A percentile compares a stretch with the other conserved stretches of the same genome.
Conservation (phyloP, 2,329 filamentous ascomycete species). For the Podosphaera xanthii region DNA sequence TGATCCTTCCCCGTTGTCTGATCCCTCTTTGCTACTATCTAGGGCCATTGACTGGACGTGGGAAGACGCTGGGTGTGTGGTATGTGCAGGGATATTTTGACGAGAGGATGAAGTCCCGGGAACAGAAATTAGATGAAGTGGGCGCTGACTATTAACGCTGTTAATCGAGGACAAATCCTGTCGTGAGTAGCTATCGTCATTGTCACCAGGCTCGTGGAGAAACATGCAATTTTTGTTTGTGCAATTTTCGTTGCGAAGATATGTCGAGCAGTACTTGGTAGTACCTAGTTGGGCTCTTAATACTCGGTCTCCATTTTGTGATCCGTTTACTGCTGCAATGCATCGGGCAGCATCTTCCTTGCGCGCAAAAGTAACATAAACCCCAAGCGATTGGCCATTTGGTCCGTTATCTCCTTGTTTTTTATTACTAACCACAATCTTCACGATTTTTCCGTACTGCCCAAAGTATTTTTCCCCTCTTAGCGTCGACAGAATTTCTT, state of each 20-base stretch:
- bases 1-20: conserved; percentile 49
- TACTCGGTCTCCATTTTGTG: conserved; percentile 68
- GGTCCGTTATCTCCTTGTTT: conserved; percentile 39
- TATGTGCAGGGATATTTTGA: conserved; percentile 19
- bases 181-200: conserved; percentile 86
- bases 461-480: conserved; percentile 87
- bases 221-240: conserved; percentile 97
- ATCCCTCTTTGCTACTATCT: conserved; percentile 56
- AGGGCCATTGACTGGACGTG: conserved; percentile 43
- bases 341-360: conserved; percentile 79
- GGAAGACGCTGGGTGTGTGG: conserved; percentile 16
- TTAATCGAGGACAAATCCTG: conserved; percentile 92
- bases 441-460: conserved; percentile 94
- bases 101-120: conserved; percentile 32
- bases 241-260: conserved; percentile 81
- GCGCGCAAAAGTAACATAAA: conserved; percentile 92
- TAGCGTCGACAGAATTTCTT: conserved; percentile 74
- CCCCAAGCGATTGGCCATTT: conserved; percentile 50
- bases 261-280: conserved; percentile 96
- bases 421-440: conserved; percentile 92
- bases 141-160: conserved; percentile 57
- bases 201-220: conserved; percentile 90
- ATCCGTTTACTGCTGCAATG: conserved; percentile 80
- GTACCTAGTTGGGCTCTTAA: conserved; percentile 65
- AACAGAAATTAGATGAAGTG: conserved; percentile 28